Conservation (phyloP, 805 yeast genomes). For the Scheffersomyces ergatensis region DNA sequence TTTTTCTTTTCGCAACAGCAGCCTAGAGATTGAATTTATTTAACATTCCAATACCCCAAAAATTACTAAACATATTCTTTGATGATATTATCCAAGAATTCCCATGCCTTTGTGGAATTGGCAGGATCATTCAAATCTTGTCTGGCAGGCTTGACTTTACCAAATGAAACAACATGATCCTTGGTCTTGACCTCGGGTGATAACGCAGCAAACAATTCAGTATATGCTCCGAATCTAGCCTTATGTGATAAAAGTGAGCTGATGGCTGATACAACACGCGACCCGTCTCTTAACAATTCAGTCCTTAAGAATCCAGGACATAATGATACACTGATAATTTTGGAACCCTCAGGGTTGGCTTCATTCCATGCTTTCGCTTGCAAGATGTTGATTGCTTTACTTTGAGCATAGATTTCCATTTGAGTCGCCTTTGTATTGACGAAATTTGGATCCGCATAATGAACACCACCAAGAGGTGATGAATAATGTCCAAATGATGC, state of each 20-base stretch:
- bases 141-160: slow-evolving; percentile 25
- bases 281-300: slow-evolving; percentile 28
- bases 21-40: too few relatives aligned
- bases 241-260: slow-evolving; percentile 12
- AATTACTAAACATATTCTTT: slow-evolving; percentile 2
- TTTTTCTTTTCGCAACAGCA: too few relatives aligned
- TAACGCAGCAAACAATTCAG: slow-evolving; percentile 44
- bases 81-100: slow-evolving; percentile 25
- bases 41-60: too few relatives aligned
- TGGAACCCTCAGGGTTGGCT: slow-evolving; percentile 20
- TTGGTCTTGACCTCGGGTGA: slow-evolving; percentile 37
- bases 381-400: slow-evolving; percentile 40
- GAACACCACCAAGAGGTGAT: slow-evolving; percentile 29
- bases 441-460: slow-evolving; percentile 28
- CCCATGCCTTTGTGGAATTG: slow-evolving; percentile 32
- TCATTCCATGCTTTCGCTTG: slow-evolving; percentile 33
- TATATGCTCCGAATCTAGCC: slow-evolving; percentile 40
- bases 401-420: slow-evolving; percentile 34
- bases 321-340: slow-evolving; percentile 29
- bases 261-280: slow-evolving; percentile 2
- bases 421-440: slow-evolving; percentile 9
- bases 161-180: slow-evolving; percentile 37
- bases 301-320: slow-evolving; percentile 43
- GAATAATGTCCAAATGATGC: slow-evolving; percentile 35
- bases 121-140: slow-evolving; percentile 31